Evolutionary conservation across 2,329 filamentous ascomycete species (phyloP).

Genomic region (Fusarium odoratissimum): DNA sequence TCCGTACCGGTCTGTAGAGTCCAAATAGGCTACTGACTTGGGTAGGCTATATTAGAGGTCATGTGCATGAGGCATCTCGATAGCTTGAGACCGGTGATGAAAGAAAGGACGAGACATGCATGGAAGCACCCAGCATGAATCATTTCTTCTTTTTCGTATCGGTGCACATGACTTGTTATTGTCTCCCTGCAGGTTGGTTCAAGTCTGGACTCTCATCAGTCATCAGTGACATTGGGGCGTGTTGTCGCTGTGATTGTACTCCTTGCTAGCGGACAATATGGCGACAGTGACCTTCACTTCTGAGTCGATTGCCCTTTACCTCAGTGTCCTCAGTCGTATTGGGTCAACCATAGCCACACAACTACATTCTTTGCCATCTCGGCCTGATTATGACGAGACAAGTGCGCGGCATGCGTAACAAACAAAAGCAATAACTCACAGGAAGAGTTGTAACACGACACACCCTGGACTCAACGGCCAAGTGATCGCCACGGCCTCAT

Average conservation of each 20-base stretch:
- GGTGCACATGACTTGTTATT: not conserved
- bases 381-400: not conserved
- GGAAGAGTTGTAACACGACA: not conserved
- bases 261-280: not conserved
- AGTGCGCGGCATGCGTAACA: not conserved
- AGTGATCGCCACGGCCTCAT: slow-evolving; percentile 11
- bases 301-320: not conserved
- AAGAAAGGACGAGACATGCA: not conserved
- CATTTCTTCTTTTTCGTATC: slow-evolving; percentile 7
- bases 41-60: not conserved
- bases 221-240: not conserved
- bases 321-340: not conserved
- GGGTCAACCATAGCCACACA: not conserved
- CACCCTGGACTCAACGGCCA: not conserved
- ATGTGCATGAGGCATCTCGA: not conserved
- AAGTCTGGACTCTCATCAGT: not conserved
- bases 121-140: not conserved
- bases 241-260: not conserved
- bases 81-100: not conserved
- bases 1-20: slow-evolving; percentile 34
- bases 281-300: not conserved
- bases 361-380: not conserved
- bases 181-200: slow-evolving; percentile 13
- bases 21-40: not conserved
- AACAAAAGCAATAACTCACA: not conserved